Conservation (phyloP, 176 grass and related monocot genomes). For the Phragmites australis region DNA sequence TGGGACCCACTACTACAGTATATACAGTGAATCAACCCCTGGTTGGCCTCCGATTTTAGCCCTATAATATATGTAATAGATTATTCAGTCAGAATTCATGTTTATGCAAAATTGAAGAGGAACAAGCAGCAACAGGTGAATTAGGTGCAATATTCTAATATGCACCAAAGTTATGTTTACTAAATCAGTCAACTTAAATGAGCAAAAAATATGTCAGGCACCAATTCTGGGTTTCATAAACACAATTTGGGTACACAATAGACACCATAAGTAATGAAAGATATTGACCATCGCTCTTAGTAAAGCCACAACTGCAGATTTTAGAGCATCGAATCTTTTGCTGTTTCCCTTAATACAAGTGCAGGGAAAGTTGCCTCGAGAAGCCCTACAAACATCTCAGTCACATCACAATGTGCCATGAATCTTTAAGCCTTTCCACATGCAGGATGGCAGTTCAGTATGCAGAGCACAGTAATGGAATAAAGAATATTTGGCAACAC, state of each 20-base stretch:
- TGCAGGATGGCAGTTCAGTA: neutral
- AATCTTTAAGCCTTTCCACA: constrained; percentile 8
- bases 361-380: constrained; percentile 2
- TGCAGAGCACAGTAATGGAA: constrained; percentile 3
- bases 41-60: too few species aligned
- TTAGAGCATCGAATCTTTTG: constrained; percentile 13
- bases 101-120: neutral
- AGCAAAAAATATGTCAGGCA: neutral
- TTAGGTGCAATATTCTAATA: neutral
- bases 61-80: too few species aligned
- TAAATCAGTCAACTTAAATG: constrained; percentile 9
- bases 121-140: constrained; percentile 4
- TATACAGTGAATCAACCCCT: too few species aligned
- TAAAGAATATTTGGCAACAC: constrained; percentile 41
- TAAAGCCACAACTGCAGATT: constrained; percentile 18
- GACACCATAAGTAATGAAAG: neutral
- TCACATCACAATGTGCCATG: neutral
- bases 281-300: neutral
- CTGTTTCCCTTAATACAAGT: neutral
- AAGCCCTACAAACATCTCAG: neutral
- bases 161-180: neutral
- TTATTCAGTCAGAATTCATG: neutral
- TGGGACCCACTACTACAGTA: too few species aligned
- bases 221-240: neutral
- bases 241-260: neutral